Conservation (phyloP, 495 filamentous ascomycete genomes). For the Aspergillus campestris region DNA sequence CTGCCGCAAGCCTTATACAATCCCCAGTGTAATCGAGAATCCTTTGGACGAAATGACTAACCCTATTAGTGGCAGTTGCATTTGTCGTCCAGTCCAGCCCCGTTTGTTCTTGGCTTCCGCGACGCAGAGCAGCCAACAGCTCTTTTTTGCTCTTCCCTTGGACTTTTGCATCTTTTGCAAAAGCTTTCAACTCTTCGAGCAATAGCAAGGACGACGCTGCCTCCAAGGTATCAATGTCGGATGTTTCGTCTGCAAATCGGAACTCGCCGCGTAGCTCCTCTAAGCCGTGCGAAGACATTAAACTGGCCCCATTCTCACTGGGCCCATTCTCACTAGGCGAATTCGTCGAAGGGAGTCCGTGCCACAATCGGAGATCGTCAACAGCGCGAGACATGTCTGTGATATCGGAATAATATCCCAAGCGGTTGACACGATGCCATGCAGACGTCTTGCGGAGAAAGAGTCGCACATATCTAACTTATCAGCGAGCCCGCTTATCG, state of each 20-base stretch:
- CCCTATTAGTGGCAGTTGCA: constrained; percentile 40
- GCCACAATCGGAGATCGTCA: constrained; percentile 37
- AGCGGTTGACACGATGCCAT: constrained; percentile 76
- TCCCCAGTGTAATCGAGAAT: constrained; percentile 74
- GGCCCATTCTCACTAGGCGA: too few relatives aligned
- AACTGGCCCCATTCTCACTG: too few relatives aligned
- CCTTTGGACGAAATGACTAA: constrained; percentile 59
- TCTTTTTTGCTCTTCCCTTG: constrained; percentile 87
- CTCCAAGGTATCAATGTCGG: constrained; percentile 69
- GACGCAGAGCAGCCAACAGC: constrained; percentile 60
- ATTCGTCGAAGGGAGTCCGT: too few relatives aligned
- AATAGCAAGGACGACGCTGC: constrained; percentile 75
- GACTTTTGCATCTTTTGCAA: constrained; percentile 82
- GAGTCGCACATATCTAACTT: constrained; percentile 70
- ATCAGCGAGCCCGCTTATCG: neutral
- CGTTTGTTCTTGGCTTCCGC: constrained; percentile 61
- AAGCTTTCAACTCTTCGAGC: constrained; percentile 74
- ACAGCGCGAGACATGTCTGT: constrained; percentile 60
- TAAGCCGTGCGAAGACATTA: constrained; percentile 28
- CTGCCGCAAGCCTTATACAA: constrained; percentile 69
- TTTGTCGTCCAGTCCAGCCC: constrained; percentile 57
- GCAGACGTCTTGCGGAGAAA: constrained; percentile 91
- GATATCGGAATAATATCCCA: constrained; percentile 79
- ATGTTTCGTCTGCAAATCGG: constrained; percentile 71
- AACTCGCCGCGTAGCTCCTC: constrained; percentile 45